Evolutionary conservation across 768 basidiomycete species (phyloP).

Genomic region (Pisolithus albus): DNA sequence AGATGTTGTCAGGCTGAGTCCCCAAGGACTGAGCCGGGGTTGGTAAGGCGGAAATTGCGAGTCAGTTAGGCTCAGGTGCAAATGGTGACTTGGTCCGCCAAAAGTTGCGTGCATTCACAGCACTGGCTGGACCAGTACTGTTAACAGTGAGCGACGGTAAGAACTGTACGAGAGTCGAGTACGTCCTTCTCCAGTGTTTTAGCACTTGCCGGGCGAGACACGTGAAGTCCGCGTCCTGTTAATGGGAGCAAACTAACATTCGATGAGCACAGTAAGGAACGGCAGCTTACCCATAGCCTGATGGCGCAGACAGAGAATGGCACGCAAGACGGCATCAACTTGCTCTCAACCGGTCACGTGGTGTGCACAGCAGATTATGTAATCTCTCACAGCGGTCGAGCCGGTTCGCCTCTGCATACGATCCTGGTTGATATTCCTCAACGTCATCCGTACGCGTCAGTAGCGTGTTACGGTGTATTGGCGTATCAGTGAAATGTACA

Average conservation of each 20-base stretch:
- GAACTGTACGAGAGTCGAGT: conserved; percentile 6
- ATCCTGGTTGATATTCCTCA: too few species aligned
- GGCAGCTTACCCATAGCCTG: conserved; percentile 16
- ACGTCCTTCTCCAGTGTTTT: not conserved
- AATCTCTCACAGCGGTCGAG: conserved; percentile 8
- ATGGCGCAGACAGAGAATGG: conserved; percentile 16
- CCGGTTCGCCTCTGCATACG: conserved; percentile 9
- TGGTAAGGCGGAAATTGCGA: not conserved
- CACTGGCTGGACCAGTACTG: conserved; percentile 4
- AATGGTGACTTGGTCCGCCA: conserved; percentile 28
- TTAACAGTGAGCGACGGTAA: conserved; percentile 1
- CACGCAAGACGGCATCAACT: conserved; percentile 14
- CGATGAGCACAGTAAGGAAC: conserved; percentile 4
- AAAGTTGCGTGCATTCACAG: conserved; percentile 19
- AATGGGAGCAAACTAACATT: conserved; percentile 13
- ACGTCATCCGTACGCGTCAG: conserved; percentile 24
- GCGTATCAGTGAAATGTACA: not conserved
- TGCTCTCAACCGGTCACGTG: not conserved
- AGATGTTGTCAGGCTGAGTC: too few species aligned
- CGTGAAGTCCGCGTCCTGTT: conserved; percentile 6
- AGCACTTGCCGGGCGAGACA: conserved; percentile 16
- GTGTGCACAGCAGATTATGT: not conserved
- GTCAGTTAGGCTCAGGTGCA: not conserved
- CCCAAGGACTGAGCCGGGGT: conserved; percentile 4
- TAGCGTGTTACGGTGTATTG: not conserved